Evolutionary conservation across 2,329 filamentous ascomycete genomes (phyloP).

Genomic region (Pyricularia grisea): DNA sequence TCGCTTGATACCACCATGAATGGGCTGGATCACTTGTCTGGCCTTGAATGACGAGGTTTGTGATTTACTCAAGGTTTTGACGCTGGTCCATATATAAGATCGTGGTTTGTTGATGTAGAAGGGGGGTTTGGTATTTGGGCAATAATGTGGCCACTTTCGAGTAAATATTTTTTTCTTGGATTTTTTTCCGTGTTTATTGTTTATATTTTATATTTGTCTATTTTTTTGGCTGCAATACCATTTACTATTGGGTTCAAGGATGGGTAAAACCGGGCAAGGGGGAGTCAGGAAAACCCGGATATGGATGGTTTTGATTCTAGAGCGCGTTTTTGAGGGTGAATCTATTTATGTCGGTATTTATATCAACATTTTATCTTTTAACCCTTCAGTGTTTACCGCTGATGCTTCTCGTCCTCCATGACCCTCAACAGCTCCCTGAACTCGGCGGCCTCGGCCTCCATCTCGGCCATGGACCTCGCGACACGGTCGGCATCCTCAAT

Average conservation of each 20-base stretch:
- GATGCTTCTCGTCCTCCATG: conserved; percentile 3
- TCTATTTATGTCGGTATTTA: not conserved
- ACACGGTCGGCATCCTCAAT: conserved; percentile 63
- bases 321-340: not conserved
- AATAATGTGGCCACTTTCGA: not conserved
- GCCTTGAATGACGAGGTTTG: conserved; percentile 13
- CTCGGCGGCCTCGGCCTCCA: conserved; percentile 67
- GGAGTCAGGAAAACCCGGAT: not conserved
- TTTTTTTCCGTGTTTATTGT: not conserved
- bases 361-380: not conserved
- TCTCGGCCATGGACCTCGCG: conserved; percentile 62
- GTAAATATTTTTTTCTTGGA: not conserved
- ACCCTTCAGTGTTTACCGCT: not conserved
- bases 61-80: not conserved
- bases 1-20: conserved; percentile 15
- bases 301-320: not conserved
- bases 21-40: conserved; percentile 16
- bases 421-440: conserved; percentile 42
- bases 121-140: not conserved
- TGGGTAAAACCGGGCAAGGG: not conserved
- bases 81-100: not conserved
- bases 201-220: not conserved
- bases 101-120: no score
- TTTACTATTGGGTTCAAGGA: not conserved
- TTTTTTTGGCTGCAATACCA: not conserved